Percentiles rank a stretch among this genome's conserved stretches.
phyloP scores from a whole-genome alignment of 2,329 filamentous ascomycete species.

The Neophaeococcomyces aloes region DNA sequence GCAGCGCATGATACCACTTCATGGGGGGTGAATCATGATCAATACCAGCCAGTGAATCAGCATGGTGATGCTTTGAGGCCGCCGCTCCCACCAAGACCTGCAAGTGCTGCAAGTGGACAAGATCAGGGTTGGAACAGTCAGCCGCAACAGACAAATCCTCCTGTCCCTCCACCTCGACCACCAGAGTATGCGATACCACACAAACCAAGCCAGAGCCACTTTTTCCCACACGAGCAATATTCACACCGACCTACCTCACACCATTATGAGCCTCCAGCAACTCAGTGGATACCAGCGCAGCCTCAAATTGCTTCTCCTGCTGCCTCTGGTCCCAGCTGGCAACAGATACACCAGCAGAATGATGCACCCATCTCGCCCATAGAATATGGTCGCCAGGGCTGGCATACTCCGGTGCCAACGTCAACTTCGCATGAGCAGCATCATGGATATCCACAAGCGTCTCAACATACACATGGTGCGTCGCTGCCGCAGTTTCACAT shows the following conservation, averaged over 20 bases:
- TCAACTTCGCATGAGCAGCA: constrained; percentile 3
- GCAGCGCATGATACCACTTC: constrained; percentile 25
- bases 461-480: constrained; percentile 13
- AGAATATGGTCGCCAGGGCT: constrained; percentile 10
- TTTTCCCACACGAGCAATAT: constrained; percentile 24
- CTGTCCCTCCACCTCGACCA: constrained; percentile 34
- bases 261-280: constrained; percentile 24
- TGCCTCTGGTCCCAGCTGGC: constrained; percentile 9
- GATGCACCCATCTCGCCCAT: constrained; percentile 19
- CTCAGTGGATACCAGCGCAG: constrained; percentile 8
- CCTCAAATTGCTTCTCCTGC: constrained; percentile 10
- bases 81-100: constrained; percentile 20
- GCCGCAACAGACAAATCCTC: constrained; percentile 20
- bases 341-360: constrained; percentile 9
- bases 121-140: constrained; percentile 11
- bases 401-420: constrained; percentile 10
- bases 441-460: constrained; percentile 6
- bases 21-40: constrained; percentile 35
- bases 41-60: constrained; percentile 4
- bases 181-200: constrained; percentile 28
- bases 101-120: constrained; percentile 10
- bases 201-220: constrained; percentile 23
- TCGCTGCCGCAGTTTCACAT: constrained; percentile 18
- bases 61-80: constrained; percentile 10
- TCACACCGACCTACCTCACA: constrained; percentile 25